Conservation (phyloP, 805 yeast genomes). For the Torulaspora gathmanii region DNA sequence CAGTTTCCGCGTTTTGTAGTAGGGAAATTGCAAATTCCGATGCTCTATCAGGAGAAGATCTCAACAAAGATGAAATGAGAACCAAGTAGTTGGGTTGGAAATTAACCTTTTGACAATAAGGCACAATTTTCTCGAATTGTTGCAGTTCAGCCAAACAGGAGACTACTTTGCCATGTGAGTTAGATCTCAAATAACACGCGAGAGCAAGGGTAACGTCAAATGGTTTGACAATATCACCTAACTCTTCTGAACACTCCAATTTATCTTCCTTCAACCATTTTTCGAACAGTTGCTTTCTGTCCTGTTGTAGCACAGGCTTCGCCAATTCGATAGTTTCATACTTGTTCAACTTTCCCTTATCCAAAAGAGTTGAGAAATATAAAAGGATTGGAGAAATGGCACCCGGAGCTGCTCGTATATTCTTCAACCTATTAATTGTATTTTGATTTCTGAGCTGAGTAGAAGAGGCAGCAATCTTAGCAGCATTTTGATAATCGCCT, state of each 20-base stretch:
- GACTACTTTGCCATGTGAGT: constrained; percentile 83
- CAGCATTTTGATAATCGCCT: constrained; percentile 89
- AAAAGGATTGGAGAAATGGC: constrained; percentile 90
- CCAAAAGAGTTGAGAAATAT: constrained; percentile 85
- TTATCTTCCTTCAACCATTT: constrained; percentile 96
- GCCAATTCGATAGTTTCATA: constrained; percentile 93
- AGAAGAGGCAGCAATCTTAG: constrained; percentile 93
- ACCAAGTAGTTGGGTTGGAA: constrained; percentile 88
- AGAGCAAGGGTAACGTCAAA: constrained; percentile 80
- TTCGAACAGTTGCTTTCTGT: constrained; percentile 86
- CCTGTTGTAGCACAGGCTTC: constrained; percentile 91
- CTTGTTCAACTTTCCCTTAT: constrained; percentile 87
- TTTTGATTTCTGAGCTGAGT: constrained; percentile 90
- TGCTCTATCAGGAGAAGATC: constrained; percentile 96
- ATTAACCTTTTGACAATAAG: constrained; percentile 84
- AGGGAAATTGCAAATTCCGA: constrained; percentile 93
- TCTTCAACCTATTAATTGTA: constrained; percentile 87
- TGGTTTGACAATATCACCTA: constrained; percentile 93
- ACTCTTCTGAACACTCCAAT: constrained; percentile 89
- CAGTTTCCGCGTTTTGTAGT: constrained; percentile 56
- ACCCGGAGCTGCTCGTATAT: constrained; percentile 88
- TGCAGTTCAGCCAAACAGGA: constrained; percentile 90
- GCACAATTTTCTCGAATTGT: constrained; percentile 91
- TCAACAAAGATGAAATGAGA: constrained; percentile 81
- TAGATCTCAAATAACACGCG: constrained; percentile 82